Evolutionary conservation across 2,329 filamentous ascomycete genomes (phyloP).

Genomic region (Penicillium janthinellum): DNA sequence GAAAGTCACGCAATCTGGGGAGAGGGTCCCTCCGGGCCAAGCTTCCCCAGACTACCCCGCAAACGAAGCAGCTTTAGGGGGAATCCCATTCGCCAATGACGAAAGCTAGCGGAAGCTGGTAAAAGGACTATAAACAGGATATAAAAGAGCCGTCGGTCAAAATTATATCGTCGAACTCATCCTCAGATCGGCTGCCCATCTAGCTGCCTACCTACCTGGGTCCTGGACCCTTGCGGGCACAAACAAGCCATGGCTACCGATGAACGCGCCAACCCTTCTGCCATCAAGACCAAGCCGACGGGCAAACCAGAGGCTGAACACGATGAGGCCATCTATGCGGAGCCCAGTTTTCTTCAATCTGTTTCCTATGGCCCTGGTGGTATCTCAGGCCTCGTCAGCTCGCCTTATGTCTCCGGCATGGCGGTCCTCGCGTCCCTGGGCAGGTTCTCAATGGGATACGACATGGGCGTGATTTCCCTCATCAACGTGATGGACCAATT

Average conservation of each 20-base stretch:
- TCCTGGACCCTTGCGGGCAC: too few species aligned
- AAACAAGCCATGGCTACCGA: neutral
- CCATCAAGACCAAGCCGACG: neutral
- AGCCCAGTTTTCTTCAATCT: conserved; percentile 4
- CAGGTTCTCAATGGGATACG: conserved; percentile 47
- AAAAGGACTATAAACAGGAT: neutral
- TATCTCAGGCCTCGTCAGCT: conserved; percentile 36
- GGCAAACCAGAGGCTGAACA: conserved; percentile 3
- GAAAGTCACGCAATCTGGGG: neutral
- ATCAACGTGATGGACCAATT: conserved; percentile 53
- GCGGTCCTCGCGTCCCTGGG: conserved; percentile 47
- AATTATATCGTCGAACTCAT: neutral
- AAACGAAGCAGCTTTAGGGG: neutral
- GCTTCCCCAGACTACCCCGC: conserved; percentile 5
- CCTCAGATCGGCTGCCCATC: neutral
- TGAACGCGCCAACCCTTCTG: neutral
- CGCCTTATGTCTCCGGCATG: conserved; percentile 45
- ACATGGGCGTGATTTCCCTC: conserved; percentile 49
- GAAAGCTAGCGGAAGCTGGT: neutral
- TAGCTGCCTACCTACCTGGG: neutral
- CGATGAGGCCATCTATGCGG: conserved; percentile 6
- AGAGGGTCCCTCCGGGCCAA: neutral
- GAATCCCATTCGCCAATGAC: neutral
- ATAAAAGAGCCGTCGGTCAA: neutral
- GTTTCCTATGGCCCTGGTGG: conserved; percentile 33